Percentiles rank a stretch among this genome's conserved stretches.
Evolutionary conservation across 495 filamentous ascomycete genomes (phyloP).

Genomic region (Trichoderma asperelloides): DNA sequence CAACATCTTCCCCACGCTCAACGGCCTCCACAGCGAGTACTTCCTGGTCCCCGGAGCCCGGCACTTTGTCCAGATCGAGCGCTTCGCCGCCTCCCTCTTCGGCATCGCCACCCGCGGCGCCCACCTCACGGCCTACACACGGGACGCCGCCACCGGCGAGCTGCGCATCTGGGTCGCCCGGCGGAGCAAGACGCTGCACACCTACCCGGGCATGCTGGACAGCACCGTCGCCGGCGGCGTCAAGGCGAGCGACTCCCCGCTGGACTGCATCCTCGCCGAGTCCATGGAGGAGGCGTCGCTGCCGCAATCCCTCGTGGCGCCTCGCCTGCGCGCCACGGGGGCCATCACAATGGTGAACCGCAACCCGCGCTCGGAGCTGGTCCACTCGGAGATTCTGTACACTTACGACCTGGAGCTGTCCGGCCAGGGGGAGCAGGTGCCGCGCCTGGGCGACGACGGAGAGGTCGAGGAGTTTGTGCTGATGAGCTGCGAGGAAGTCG

Average conservation of each 20-base stretch:
- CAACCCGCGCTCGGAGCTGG: constrained; percentile 45
- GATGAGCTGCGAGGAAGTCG: constrained; percentile 40
- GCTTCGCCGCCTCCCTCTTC: constrained; percentile 39
- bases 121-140: constrained; percentile 41
- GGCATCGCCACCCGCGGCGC: constrained; percentile 42
- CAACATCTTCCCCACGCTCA: constrained; percentile 29
- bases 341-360: constrained; percentile 31
- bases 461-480: constrained; percentile 45
- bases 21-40: constrained; percentile 35
- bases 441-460: constrained; percentile 29
- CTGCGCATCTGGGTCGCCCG: constrained; percentile 43
- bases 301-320: constrained; percentile 21
- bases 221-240: constrained; percentile 48
- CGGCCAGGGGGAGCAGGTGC: constrained; percentile 27
- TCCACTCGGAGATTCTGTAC: constrained; percentile 38
- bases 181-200: constrained; percentile 35
- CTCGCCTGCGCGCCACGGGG: constrained; percentile 25
- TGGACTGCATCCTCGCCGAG: constrained; percentile 44
- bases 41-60: constrained; percentile 37
- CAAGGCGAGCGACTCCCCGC: constrained; percentile 28
- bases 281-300: constrained; percentile 47
- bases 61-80: constrained; percentile 34
- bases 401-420: constrained; percentile 41
- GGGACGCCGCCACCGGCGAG: constrained; percentile 14
- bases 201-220: constrained; percentile 47